Evolutionary conservation across 768 basidiomycete genomes (phyloP).

Genomic region (Termitomyces sp.): DNA sequence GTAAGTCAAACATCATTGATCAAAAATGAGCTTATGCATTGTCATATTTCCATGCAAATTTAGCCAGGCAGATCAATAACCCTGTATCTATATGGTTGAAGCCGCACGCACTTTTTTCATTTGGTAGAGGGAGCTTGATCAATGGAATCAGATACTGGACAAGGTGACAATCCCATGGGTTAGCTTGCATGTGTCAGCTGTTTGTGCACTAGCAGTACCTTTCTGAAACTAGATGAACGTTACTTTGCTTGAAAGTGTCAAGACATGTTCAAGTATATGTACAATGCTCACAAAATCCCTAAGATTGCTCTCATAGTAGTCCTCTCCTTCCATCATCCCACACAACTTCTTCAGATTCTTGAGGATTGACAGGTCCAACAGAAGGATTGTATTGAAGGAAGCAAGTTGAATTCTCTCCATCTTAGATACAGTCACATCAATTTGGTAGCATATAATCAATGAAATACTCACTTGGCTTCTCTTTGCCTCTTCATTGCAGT

Average conservation of each 20-base stretch:
- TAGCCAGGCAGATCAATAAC: neutral
- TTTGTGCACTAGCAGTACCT: neutral
- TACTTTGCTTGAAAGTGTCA: neutral
- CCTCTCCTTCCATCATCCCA: neutral
- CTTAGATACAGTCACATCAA: neutral
- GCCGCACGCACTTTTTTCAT: neutral
- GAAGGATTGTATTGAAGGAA: neutral
- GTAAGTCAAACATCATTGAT: neutral
- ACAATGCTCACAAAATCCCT: neutral
- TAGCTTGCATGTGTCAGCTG: neutral
- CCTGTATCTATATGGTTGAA: neutral
- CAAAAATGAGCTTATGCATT: neutral
- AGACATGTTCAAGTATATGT: neutral
- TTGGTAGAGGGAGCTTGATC: neutral
- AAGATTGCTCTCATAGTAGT: neutral
- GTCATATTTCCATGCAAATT: neutral
- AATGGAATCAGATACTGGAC: neutral
- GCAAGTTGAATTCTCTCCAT: neutral
- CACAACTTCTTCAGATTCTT: neutral
- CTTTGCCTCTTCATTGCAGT: neutral
- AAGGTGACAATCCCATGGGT: neutral
- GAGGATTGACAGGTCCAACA: neutral
- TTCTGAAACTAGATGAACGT: neutral
- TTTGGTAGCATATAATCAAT: neutral
- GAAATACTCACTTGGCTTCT: neutral